phyloP scores from a whole-genome alignment of 192 early-diverging fungal genomes.

The Backusella macrospora region DNA sequence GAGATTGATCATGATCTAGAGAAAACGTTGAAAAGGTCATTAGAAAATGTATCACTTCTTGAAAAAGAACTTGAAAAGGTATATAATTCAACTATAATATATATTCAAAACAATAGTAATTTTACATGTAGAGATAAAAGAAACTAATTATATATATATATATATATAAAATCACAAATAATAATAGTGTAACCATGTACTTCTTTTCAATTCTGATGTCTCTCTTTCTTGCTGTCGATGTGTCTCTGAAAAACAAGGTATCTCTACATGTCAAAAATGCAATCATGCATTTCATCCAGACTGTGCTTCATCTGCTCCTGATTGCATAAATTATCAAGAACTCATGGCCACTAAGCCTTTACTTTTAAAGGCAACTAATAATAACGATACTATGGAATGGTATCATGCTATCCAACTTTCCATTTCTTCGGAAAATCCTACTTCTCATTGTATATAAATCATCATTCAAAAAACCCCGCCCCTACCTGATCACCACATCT shows the following conservation, averaged over 20 bases:
- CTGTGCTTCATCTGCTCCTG: background rate
- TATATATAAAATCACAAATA: too few species aligned
- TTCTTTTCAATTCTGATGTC: background rate
- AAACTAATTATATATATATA: too few species aligned
- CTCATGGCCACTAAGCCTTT: background rate
- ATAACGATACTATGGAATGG: background rate
- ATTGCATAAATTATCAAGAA: background rate
- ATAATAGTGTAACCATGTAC: background rate
- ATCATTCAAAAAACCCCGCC: background rate
- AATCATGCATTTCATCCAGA: background rate
- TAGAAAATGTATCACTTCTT: background rate
- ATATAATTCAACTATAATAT: background rate
- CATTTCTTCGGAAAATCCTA: background rate
- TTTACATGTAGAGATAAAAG: too few species aligned
- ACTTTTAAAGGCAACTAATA: background rate
- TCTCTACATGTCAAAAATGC: background rate
- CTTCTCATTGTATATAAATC: slow-evolving; percentile 5
- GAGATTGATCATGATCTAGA: background rate
- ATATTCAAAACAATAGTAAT: too few species aligned
- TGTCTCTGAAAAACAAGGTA: background rate
- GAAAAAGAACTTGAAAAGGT: background rate
- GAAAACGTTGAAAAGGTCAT: background rate
- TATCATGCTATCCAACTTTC: background rate
- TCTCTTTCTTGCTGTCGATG: background rate
- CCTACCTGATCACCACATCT: too few species aligned